These are phyloP conservation scores for Solanum corneliomulleri DNA, from an alignment of 257 asterid genomes.

Conservation along the genomic window DNA sequence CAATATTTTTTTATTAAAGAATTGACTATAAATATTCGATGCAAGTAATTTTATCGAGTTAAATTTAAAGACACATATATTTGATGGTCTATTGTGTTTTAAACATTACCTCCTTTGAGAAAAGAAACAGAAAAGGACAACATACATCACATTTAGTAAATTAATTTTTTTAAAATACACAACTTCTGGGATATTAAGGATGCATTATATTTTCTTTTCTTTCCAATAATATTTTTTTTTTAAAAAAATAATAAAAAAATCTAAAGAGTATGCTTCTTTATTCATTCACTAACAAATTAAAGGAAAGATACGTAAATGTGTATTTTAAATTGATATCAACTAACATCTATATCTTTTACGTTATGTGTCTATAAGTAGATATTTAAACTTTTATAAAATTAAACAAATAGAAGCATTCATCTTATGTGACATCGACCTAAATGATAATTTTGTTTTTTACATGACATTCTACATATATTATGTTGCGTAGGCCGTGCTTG, in stretches of 20 bases:
- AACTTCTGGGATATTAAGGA: not conserved
- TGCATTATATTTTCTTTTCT: not conserved
- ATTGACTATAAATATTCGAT: not conserved
- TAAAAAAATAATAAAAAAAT: not conserved
- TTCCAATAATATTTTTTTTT: not conserved
- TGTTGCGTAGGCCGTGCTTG: too few relatives aligned
- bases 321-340: too few relatives aligned
- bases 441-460: too few relatives aligned
- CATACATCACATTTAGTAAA: too few relatives aligned
- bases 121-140: not conserved
- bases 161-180: not conserved
- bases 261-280: not conserved
- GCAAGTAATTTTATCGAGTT: not conserved
- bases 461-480: too few relatives aligned
- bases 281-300: not conserved
- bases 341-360: too few relatives aligned
- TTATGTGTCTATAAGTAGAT: too few relatives aligned
- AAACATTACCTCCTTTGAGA: not conserved
- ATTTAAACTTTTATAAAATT: too few relatives aligned
- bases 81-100: not conserved
- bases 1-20: too few relatives aligned
- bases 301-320: too few relatives aligned
- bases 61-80: not conserved
- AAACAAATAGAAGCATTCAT: too few relatives aligned
- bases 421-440: too few relatives aligned